Evolutionary conservation across 306 rosid species (phyloP), one percentile per base, ranked within the genome.

Genomic region (Lagenaria siceraria): DNA sequence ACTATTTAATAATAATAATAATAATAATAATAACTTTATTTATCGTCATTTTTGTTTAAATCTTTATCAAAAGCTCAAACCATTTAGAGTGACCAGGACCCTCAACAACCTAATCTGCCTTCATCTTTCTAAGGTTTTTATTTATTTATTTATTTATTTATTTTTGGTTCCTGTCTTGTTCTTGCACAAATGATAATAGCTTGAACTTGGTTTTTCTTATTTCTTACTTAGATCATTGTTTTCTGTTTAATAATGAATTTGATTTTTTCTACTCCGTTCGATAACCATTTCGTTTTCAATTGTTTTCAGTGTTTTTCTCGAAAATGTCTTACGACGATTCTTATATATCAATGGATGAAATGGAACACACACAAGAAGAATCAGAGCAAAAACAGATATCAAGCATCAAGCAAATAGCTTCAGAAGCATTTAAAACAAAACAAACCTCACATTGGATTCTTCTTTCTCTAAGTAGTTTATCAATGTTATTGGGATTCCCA

Each of bases 401-500:
- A 55, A 65, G 70, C 77, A 78, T 80, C 18, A 64, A 21, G 63
- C 29, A 35, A 48, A 80, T 5, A 71, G 78, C 80, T 48, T 21
- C 77, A 46, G 95, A 81, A 79, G 86, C 88, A 53, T 89, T 83
- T 87, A 87, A 59, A 78, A 87, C 72, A 69, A 90, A 88, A 83
- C 93, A 97, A 52, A 82, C 83, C 74, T 82, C 92, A 33, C 86
- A 90, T 75, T 92, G 98, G 98, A 65, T 89, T 84, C 90, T 94
- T 69, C 89, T 94, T 36, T 29, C 61, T 80, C 88, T 91, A 6
- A 83, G 97, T 84, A 82, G 91, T 77, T 19, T 74, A n/a, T 93
- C 90, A 7, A 94, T 94, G 98, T 95, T 91, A 1, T 81, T 89
- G 63, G 98, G 95, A 0, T 94, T 94, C 84, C 98, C 98, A 19